phyloP scores from a whole-genome alignment of 306 rosid genomes.

The Abrus pulchellus region DNA sequence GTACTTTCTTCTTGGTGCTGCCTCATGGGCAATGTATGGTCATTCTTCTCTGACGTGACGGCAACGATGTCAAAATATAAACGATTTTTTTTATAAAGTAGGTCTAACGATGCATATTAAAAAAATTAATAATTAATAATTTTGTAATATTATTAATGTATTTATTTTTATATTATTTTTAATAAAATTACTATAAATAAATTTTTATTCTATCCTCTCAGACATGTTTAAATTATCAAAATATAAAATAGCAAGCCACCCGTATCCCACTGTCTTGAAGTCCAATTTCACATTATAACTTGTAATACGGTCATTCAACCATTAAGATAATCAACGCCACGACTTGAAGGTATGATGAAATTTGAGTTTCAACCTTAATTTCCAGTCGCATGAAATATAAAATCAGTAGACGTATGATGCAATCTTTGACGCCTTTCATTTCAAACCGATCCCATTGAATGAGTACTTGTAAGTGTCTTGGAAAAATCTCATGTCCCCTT shows the following conservation, averaged over 20 bases:
- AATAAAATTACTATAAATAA: too few species aligned
- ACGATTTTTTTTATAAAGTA: too few species aligned
- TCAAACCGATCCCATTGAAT: conserved; percentile 1
- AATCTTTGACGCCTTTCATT: conserved; percentile 36
- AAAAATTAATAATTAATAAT: too few species aligned
- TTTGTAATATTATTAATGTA: too few species aligned
- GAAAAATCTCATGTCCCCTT: background rate
- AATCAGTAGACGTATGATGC: conserved; percentile 11
- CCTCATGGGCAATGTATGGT: background rate
- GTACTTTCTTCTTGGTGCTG: background rate
- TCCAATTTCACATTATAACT: background rate
- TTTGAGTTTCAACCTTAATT: background rate
- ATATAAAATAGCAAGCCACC: background rate
- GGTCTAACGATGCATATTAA: too few species aligned
- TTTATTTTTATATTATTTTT: too few species aligned
- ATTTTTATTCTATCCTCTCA: too few species aligned
- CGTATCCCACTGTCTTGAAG: background rate
- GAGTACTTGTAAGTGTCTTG: background rate
- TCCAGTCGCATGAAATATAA: conserved; percentile 27
- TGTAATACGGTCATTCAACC: background rate
- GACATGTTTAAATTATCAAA: background rate
- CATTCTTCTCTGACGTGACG: background rate
- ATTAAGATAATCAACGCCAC: background rate
- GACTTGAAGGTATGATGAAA: background rate
- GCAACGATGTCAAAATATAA: background rate